A percentile compares a stretch with the other conserved stretches of the same genome.
Evolutionary conservation across 140 eudicot species (phyloP).

Genomic region (Oenanthe javanica): DNA sequence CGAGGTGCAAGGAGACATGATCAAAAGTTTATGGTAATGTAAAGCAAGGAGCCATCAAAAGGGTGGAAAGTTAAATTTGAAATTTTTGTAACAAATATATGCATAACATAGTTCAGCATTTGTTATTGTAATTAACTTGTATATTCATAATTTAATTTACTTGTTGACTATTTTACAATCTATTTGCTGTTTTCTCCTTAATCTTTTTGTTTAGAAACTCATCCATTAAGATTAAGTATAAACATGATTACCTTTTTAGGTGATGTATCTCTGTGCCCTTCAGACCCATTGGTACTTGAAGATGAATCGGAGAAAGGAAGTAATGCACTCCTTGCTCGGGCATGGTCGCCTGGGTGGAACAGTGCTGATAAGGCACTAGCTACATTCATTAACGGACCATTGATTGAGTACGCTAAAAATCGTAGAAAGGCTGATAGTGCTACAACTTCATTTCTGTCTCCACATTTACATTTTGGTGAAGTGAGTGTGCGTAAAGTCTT

Average conservation of each 20-base stretch:
- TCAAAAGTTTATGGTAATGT: background rate
- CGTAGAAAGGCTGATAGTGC: slow-evolving; percentile 92
- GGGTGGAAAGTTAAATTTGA: background rate
- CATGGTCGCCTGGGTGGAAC: slow-evolving; percentile 99
- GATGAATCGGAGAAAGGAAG: slow-evolving; percentile 85
- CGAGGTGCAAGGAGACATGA: background rate
- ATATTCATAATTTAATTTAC: background rate
- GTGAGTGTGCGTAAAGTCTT: slow-evolving; percentile 88
- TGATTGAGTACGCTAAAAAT: slow-evolving; percentile 67
- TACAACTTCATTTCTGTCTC: slow-evolving; percentile 92
- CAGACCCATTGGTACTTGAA: slow-evolving; percentile 66
- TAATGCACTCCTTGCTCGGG: slow-evolving; percentile 95
- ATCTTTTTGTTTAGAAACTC: background rate
- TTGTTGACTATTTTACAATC: too few species aligned
- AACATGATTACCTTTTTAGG: slow-evolving; percentile 28
- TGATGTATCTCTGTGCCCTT: slow-evolving; percentile 60
- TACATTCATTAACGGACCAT: slow-evolving; percentile 79
- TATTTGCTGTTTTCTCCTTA: background rate
- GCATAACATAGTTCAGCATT: background rate
- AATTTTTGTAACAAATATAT: background rate
- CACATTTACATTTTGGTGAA: slow-evolving; percentile 97
- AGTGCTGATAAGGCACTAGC: slow-evolving; percentile 83
- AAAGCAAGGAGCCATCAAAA: background rate
- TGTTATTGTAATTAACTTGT: background rate
- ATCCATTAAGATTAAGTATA: background rate